Evolutionary conservation across 192 early-diverging fungal genomes (phyloP), one percentile per base, ranked within the genome.

Genomic region (Haplosporangium gracile): DNA sequence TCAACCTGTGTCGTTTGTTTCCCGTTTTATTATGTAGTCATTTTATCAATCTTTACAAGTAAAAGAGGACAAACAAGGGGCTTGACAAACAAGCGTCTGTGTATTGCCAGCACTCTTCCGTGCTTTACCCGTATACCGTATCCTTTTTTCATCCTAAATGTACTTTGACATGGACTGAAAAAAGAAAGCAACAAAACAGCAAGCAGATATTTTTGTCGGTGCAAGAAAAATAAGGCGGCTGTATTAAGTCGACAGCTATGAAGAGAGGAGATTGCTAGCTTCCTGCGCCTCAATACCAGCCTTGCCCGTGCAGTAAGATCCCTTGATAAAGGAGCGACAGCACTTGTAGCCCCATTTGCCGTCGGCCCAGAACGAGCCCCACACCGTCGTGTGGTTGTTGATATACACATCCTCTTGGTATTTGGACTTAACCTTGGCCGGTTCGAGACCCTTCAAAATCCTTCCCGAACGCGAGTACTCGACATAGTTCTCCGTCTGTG

Each of bases 341-440:
- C 99, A 99, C 53, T 92, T 91, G 90, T 98, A 99, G 32, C 99
- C 99, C 99, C 98, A 99, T 60, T 94, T 91, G 13, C 97, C 97
- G 82, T 97, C 95, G 39, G 92, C 90, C 99, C 99, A 99, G 85
- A 93, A 99, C 36, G 97, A 98, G 2, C 99, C 99, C 97, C 96
- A 99, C 26, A 99, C 93, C 32, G 93, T 84, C 9, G 90, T 93
- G 89, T 99, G 98, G 82, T 98, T 99, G 77, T 95, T 91, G 49
- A 90, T 91, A 74, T 88, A 90, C 49, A 97, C 93, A 89, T 99
- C 97, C 82, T 99, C 99, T 78, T 96, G 94, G 84, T 98, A 99
- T 89, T 95, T 96, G 18, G 96, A 96, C 78, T 92, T 94, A 26
- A 91, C 91, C 16, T 93, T 93, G n/a, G 96, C 94, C 36, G 91